These are phyloP conservation scores for Calonectria montana DNA, from an alignment of 2,329 filamentous ascomycete genomes.

Conservation along the genomic window DNA sequence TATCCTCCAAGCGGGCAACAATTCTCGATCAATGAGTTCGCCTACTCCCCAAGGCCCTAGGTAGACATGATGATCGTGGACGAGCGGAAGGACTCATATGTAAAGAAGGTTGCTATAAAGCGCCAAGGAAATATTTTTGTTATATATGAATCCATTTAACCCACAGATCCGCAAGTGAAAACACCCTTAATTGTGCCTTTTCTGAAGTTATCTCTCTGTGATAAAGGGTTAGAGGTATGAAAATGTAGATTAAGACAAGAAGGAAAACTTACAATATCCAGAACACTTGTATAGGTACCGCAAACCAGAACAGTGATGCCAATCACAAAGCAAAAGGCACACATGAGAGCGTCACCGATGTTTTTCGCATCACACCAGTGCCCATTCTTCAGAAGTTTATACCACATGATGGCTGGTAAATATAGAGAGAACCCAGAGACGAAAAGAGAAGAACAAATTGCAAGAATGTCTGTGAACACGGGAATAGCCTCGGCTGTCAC, in stretches of 20 bases:
- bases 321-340: background rate
- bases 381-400: background rate
- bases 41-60: too few relatives aligned
- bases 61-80: too few relatives aligned
- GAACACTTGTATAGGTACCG: background rate
- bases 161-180: background rate
- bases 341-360: background rate
- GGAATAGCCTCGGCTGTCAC: background rate
- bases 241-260: background rate
- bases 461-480: background rate
- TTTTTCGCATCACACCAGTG: background rate
- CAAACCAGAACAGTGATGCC: background rate
- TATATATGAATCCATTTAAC: background rate
- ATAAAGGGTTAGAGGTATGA: background rate
- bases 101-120: too few relatives aligned
- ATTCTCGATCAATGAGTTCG: too few relatives aligned
- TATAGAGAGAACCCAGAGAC: background rate
- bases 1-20: too few relatives aligned
- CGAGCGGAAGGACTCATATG: too few relatives aligned
- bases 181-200: background rate
- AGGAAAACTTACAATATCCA: background rate
- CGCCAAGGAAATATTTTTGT: background rate
- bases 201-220: background rate
- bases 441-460: background rate
- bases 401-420: background rate